Conservation (phyloP, 306 rosid genomes). For the Vigna reflexopilosa region DNA sequence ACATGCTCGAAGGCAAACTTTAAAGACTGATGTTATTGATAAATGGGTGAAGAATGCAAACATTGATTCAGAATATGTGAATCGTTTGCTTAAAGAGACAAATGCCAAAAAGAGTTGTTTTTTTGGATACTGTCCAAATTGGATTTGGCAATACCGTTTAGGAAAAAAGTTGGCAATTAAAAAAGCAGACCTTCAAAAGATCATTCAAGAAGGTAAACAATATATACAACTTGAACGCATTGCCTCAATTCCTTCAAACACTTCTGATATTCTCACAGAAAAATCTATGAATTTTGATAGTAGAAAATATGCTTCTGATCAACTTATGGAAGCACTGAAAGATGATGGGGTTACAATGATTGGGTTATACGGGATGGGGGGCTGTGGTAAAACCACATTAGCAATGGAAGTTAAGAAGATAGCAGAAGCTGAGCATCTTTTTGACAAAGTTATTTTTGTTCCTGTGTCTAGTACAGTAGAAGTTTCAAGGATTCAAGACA, state of each 20-base stretch:
- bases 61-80: background rate
- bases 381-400: slow-evolving; percentile 41
- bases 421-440: background rate
- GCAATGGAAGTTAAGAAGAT: slow-evolving; percentile 16
- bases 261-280: background rate
- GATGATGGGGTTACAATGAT: slow-evolving; percentile 8
- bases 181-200: background rate
- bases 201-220: background rate
- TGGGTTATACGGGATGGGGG: slow-evolving; percentile 40
- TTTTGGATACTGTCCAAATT: slow-evolving; percentile 5
- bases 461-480: slow-evolving; percentile 6
- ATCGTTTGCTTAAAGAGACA: background rate
- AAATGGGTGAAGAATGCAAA: slow-evolving; percentile 18
- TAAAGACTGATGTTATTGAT: background rate
- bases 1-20: background rate
- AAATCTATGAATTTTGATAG: background rate
- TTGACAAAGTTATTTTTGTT: slow-evolving; percentile 29
- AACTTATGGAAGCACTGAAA: slow-evolving; percentile 30
- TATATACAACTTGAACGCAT: background rate
- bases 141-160: slow-evolving; percentile 13
- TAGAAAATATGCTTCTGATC: background rate
- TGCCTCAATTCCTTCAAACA: slow-evolving; percentile 2
- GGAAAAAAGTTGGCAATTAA: slow-evolving; percentile 17
- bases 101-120: background rate
- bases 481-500: slow-evolving; percentile 17